These are phyloP conservation scores for Histomonas meleagridis DNA, from an alignment of 208 protist genomes.

Conservation along the genomic window DNA sequence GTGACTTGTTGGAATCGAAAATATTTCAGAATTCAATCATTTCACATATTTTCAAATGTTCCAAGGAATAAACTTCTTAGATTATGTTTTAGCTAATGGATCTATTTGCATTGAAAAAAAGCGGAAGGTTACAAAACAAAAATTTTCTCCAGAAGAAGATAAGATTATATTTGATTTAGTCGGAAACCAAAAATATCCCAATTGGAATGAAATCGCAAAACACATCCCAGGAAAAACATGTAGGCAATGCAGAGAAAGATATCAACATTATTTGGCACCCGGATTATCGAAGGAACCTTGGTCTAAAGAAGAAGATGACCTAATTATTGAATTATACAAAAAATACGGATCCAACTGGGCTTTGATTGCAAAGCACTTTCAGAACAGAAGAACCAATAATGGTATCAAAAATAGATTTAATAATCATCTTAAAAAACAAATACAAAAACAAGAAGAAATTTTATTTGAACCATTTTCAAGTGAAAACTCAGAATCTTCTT, in stretches of 20 bases:
- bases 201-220: neutral
- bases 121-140: neutral
- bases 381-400: neutral
- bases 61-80: too few species aligned
- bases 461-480: too few species aligned
- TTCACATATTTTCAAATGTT: too few species aligned
- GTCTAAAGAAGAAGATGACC: neutral
- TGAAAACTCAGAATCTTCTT: too few species aligned
- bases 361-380: neutral
- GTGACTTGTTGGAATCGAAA: too few species aligned
- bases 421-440: neutral
- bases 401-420: neutral
- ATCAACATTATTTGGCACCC: neutral
- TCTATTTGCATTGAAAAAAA: too few species aligned
- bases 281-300: neutral
- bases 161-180: neutral
- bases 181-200: neutral
- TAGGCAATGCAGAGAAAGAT: neutral
- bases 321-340: neutral
- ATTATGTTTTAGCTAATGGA: too few species aligned
- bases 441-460: neutral
- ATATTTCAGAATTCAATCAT: too few species aligned
- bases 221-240: neutral
- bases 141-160: conserved; percentile 30
- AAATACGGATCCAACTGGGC: neutral